These are phyloP conservation scores for Zoysia japonica DNA, from an alignment of 176 grass and related monocot genomes.

Conservation along the genomic window DNA sequence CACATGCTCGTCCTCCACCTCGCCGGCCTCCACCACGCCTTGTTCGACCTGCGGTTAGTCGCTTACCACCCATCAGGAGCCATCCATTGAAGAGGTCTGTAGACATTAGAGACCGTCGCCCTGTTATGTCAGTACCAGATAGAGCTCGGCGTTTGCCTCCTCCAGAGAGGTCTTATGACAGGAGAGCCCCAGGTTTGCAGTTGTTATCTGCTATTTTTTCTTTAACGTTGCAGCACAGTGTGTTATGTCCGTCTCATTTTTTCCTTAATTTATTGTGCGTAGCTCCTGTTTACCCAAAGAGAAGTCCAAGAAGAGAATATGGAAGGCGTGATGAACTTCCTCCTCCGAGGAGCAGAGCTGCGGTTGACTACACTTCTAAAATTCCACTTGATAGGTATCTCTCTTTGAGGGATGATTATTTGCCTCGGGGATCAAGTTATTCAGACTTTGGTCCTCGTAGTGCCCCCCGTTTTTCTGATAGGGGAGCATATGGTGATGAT, in stretches of 20 bases:
- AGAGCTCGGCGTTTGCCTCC: slow-evolving; percentile 71
- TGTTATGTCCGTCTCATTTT: background rate
- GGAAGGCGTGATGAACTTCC: slow-evolving; percentile 63
- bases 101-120: slow-evolving; percentile 65
- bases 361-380: slow-evolving; percentile 59
- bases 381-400: slow-evolving; percentile 57
- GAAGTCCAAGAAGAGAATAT: slow-evolving; percentile 71
- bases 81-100: slow-evolving; percentile 69
- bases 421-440: slow-evolving; percentile 57
- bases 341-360: slow-evolving; percentile 60
- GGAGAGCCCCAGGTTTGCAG: slow-evolving; percentile 60
- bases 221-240: slow-evolving; percentile 1
- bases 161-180: slow-evolving; percentile 61
- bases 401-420: slow-evolving; percentile 77
- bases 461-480: slow-evolving; percentile 56
- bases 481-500: slow-evolving; percentile 67
- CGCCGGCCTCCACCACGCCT: slow-evolving; percentile 48
- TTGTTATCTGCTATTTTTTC: slow-evolving; percentile 22
- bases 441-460: slow-evolving; percentile 58
- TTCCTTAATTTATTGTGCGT: slow-evolving; percentile 7
- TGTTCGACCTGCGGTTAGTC: slow-evolving; percentile 43
- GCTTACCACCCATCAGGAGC: slow-evolving; percentile 46
- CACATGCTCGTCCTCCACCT: slow-evolving; percentile 48
- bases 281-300: slow-evolving; percentile 72
- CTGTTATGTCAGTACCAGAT: slow-evolving; percentile 58